phyloP scores from a whole-genome alignment of 2,329 filamentous ascomycete species.

The Ophiostoma sp. region DNA sequence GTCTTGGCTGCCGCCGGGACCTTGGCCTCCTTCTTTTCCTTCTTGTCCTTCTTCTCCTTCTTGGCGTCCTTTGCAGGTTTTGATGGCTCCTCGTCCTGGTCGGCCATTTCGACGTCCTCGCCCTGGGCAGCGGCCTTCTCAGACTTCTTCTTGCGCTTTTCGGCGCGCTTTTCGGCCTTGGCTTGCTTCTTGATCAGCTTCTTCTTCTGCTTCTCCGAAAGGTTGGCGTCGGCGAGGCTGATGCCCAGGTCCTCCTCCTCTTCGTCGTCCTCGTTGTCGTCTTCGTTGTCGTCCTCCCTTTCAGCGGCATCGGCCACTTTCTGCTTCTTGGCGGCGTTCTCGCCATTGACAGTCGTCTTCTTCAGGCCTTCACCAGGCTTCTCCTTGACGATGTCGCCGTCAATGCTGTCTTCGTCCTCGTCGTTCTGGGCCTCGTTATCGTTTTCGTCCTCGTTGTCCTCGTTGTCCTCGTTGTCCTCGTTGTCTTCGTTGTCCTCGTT shows the following conservation, averaged over 20 bases:
- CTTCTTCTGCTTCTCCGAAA: slow-evolving; percentile 52
- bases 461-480: slow-evolving; percentile 34
- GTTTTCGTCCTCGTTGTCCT: slow-evolving; percentile 38
- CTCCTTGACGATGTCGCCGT: slow-evolving; percentile 58
- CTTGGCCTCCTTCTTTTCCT: slow-evolving; percentile 17
- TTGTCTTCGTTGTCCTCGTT: slow-evolving; percentile 51
- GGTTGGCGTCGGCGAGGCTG: slow-evolving; percentile 31
- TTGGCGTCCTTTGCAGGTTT: slow-evolving; percentile 29
- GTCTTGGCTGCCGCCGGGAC: slow-evolving; percentile 35
- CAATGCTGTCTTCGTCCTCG: slow-evolving; percentile 47
- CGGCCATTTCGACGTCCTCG: background rate
- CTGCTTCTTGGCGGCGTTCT: slow-evolving; percentile 54
- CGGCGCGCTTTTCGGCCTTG: slow-evolving; percentile 52
- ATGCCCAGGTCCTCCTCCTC: slow-evolving; percentile 31
- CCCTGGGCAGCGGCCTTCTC: background rate
- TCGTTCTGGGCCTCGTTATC: slow-evolving; percentile 42
- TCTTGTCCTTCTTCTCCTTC: slow-evolving; percentile 31
- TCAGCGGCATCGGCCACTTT: slow-evolving; percentile 33
- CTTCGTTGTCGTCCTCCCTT: background rate
- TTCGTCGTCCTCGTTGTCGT: slow-evolving; percentile 28
- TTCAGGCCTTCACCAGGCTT: slow-evolving; percentile 65
- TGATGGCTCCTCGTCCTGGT: slow-evolving; percentile 7
- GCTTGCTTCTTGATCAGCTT: slow-evolving; percentile 52
- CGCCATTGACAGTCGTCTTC: slow-evolving; percentile 43
- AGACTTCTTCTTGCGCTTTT: slow-evolving; percentile 48